These are phyloP conservation scores for Ophiostoma piceae DNA, from an alignment of 2,329 filamentous ascomycete genomes.

Conservation along the genomic window DNA sequence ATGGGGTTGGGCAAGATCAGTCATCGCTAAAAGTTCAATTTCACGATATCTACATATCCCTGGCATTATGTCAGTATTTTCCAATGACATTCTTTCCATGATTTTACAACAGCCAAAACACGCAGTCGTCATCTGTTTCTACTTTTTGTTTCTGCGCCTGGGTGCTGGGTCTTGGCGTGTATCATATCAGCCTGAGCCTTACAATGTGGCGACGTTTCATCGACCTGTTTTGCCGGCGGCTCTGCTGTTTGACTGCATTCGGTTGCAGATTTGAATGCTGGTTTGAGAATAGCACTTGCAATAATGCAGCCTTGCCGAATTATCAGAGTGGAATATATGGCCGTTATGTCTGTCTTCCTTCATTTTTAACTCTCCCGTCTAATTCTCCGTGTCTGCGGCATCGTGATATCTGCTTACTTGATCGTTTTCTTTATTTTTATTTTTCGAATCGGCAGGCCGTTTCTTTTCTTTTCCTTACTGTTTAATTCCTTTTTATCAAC, in stretches of 20 bases:
- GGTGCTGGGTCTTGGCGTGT: slow-evolving; percentile 7
- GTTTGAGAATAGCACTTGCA: not conserved
- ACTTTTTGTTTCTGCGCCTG: not conserved
- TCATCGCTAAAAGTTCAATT: too few relatives aligned
- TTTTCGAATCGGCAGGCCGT: too few relatives aligned
- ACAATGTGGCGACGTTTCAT: not conserved
- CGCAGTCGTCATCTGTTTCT: not conserved
- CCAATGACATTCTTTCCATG: too few relatives aligned
- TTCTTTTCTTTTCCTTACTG: not conserved
- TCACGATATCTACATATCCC: too few relatives aligned
- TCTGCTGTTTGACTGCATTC: not conserved
- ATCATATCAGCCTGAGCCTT: not conserved
- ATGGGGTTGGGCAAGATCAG: too few relatives aligned
- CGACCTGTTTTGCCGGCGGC: not conserved
- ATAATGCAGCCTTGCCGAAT: not conserved
- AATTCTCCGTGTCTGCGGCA: not conserved
- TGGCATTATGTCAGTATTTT: too few relatives aligned
- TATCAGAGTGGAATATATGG: not conserved
- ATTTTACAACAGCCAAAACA: not conserved
- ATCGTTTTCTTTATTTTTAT: not conserved
- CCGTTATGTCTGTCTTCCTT: not conserved
- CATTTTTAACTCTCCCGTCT: not conserved
- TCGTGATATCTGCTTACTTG: not conserved
- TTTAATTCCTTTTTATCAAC: not conserved
- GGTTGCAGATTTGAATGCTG: not conserved